Percentiles rank a stretch among this genome's conserved stretches.
Conservation (phyloP, 2,329 filamentous ascomycete genomes). For the Scortechinia acanthostroma region DNA sequence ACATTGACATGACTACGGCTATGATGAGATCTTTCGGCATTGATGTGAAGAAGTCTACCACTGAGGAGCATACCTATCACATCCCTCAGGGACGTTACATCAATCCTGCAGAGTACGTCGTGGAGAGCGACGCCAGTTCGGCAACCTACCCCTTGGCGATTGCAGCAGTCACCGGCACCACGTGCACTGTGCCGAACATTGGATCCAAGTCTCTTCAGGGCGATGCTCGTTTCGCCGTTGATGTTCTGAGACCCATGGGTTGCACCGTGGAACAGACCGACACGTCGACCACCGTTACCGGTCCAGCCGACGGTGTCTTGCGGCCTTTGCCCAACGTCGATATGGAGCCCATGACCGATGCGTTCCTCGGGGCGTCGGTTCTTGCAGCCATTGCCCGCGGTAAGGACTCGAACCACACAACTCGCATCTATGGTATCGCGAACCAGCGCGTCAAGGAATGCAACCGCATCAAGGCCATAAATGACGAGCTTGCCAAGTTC, state of each 20-base stretch:
- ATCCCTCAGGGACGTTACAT: conserved; percentile 79
- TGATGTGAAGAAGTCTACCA: conserved; percentile 66
- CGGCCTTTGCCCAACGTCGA: conserved; percentile 76
- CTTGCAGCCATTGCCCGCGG: conserved; percentile 82
- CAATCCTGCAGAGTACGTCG: conserved; percentile 78
- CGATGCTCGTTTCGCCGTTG: conserved; percentile 86
- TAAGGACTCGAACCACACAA: no score
- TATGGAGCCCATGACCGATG: conserved; percentile 99
- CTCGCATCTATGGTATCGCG: conserved; percentile 85
- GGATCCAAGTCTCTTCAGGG: conserved; percentile 87
- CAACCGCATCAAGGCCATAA: conserved; percentile 93
- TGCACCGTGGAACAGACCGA: conserved; percentile 80
- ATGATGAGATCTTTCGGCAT: conserved; percentile 97
- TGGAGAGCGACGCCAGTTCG: conserved; percentile 96
- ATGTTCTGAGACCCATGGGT: conserved; percentile 87
- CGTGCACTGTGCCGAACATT: conserved; percentile 93
- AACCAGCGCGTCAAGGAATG: conserved; percentile 98
- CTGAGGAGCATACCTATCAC: conserved; percentile 84
- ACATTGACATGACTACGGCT: conserved; percentile 96
- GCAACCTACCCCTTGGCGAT: conserved; percentile 92
- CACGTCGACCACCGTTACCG: conserved; percentile 84
- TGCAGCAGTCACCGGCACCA: conserved; percentile 90
- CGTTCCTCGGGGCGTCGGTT: conserved; percentile 90
- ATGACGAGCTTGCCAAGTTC: conserved; percentile 87
- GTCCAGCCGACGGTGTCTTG: conserved; percentile 68